These are phyloP conservation scores for Angophora floribunda DNA, from an alignment of 345 rosid genomes.

Conservation along the genomic window DNA sequence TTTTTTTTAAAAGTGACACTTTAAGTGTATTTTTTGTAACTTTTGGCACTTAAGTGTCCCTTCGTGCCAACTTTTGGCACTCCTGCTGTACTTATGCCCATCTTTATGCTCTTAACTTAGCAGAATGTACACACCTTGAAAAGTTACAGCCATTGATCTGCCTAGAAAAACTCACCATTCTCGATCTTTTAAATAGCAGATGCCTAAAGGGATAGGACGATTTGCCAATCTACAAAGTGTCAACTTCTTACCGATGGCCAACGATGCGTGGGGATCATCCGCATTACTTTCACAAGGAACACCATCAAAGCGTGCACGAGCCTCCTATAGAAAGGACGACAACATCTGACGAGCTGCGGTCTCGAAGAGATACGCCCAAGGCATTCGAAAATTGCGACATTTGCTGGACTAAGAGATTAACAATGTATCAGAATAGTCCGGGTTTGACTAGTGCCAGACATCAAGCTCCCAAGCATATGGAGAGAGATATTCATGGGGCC, in stretches of 20 bases:
- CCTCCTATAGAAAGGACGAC: not conserved
- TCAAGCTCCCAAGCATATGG: not conserved
- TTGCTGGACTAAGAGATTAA: not conserved
- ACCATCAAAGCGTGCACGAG: not conserved
- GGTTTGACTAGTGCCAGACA: not conserved
- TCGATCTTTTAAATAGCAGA: not conserved
- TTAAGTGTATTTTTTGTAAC: too few relatives aligned
- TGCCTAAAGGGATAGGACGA: not conserved
- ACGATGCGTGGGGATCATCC: not conserved
- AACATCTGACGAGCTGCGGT: not conserved
- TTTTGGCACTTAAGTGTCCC: too few relatives aligned
- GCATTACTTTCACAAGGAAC: not conserved
- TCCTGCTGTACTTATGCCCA: too few relatives aligned
- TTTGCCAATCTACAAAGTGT: not conserved
- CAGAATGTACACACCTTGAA: not conserved
- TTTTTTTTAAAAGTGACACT: too few relatives aligned
- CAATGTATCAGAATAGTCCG: not conserved
- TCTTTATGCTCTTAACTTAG: not conserved
- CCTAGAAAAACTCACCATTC: not conserved
- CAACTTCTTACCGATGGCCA: not conserved
- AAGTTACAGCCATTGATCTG: not conserved
- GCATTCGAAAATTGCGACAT: not conserved
- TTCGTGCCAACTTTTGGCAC: too few relatives aligned
- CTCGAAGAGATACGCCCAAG: not conserved
- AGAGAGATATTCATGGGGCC: not conserved